Base-by-base conservation (phyloP, 768 basidiomycete species). In the Hemileccinum impolitum region DNA sequence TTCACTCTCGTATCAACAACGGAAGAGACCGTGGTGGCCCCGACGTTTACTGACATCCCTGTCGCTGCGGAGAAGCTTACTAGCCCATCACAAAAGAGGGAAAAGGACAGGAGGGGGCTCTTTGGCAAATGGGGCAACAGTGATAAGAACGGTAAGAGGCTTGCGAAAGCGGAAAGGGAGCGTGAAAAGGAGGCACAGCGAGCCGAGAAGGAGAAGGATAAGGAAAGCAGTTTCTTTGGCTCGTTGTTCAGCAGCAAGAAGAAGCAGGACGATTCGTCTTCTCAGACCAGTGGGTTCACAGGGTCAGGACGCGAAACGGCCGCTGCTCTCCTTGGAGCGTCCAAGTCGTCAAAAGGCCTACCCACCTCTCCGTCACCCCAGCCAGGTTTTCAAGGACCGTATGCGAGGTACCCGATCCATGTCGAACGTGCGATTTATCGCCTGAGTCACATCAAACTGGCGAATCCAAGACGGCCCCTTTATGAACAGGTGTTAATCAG, bases 401-500 rank as follows among this genome's bases (percentile, higher is more conserved):
- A 79, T 56, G 76, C 94, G 43, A 82, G 96, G 56, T 94, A 98
- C 65, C 96, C 96, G 9, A 97, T 99, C 52, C 96, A 99, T 62
- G 96, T 99, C 54, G 96, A 99, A 66, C 82, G 96, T 30, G 96
- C 96, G 3, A 94, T 99, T 40, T 99, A 99, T 70, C 79, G 96
- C 51, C 75, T 99, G 43, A 94, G 91, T 65, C 96, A 99, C 64
- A 99, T 99, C 76, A 99, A 99, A 69, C 77, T 99, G 39, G 96
- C 96, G 18, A 99, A 98, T 70, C 94, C 96, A 9, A 79, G 96
- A 50, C 79, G 96, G 39, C 94, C 96, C 23, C 76, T 99, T 15
- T 98, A 96, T 62, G 96, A 99, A 73, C 96, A 99, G 69, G 96
- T 89, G 46, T 73, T 91, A 49, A 92, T 90, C 67, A 90, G 87